Conservation (phyloP, 208 protist species). For the Polymyxa betae region DNA sequence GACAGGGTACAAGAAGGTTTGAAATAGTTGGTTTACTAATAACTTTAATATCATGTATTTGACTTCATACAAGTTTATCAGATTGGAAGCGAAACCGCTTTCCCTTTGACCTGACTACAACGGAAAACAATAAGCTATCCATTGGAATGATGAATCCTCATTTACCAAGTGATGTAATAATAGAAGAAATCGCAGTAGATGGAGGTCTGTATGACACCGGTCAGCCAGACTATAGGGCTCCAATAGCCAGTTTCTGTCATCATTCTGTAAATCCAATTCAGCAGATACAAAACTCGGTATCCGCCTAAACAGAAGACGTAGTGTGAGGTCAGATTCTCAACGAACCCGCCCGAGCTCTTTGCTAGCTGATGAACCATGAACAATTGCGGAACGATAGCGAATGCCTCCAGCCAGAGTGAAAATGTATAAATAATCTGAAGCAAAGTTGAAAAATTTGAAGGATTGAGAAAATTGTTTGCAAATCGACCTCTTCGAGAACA, state of each 20-base stretch:
- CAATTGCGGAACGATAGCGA: slow-evolving; percentile 83
- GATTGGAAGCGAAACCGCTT: neutral
- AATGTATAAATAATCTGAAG: slow-evolving; percentile 79
- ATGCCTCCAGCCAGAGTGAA: slow-evolving; percentile 80
- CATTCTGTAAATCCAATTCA: slow-evolving; percentile 81
- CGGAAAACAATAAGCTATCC: neutral
- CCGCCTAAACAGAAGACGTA: slow-evolving; percentile 80
- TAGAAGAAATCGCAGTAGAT: slow-evolving; percentile 83
- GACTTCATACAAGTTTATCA: too few relatives aligned
- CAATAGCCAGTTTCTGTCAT: slow-evolving; percentile 68
- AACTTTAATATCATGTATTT: neutral
- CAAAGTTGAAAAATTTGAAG: slow-evolving; percentile 42
- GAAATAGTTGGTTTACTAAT: too few relatives aligned
- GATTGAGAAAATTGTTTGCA: slow-evolving; percentile 51
- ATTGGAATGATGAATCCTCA: neutral
- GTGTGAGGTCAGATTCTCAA: slow-evolving; percentile 76
- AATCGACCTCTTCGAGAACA: slow-evolving; percentile 68
- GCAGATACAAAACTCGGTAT: slow-evolving; percentile 78
- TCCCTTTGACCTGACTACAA: neutral
- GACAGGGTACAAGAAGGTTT: too few relatives aligned
- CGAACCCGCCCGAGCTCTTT: slow-evolving; percentile 62
- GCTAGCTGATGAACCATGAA: slow-evolving; percentile 72
- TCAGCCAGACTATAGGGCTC: slow-evolving; percentile 72
- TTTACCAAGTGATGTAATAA: slow-evolving; percentile 70
- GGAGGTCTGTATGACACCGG: slow-evolving; percentile 75